A percentile compares a stretch with the other conserved stretches of the same genome.
These are phyloP conservation scores for Mortierella sp. DNA, from an alignment of 371 early-diverging fungal species.

Conservation along the genomic window DNA sequence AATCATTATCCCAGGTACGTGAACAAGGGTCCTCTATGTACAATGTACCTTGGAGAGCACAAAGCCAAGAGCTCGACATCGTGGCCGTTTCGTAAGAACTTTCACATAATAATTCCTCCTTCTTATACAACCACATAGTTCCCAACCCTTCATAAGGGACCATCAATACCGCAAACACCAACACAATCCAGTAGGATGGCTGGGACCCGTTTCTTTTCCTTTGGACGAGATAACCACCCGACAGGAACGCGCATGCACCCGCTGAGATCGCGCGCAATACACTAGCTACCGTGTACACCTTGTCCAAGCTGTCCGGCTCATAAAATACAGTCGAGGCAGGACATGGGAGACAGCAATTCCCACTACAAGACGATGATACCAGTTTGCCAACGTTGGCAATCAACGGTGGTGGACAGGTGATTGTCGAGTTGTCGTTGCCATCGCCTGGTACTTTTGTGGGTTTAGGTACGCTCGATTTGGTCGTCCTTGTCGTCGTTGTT, in stretches of 20 bases:
- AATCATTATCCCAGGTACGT: too few species aligned
- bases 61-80: slow-evolving; percentile 43
- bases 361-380: slow-evolving; percentile 17
- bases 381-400: slow-evolving; percentile 13
- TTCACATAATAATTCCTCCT: slow-evolving; percentile 27
- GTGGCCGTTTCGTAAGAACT: slow-evolving; percentile 23
- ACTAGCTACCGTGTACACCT: slow-evolving; percentile 27
- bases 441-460: background rate
- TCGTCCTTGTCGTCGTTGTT: background rate
- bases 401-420: slow-evolving; percentile 19
- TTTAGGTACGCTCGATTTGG: slow-evolving; percentile 1
- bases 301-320: slow-evolving; percentile 22
- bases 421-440: background rate
- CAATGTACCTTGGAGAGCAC: slow-evolving; percentile 42
- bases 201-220: slow-evolving; percentile 1
- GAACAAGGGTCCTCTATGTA: background rate
- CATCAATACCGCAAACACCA: slow-evolving; percentile 18
- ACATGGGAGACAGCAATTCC: slow-evolving; percentile 37
- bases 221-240: slow-evolving; percentile 7
- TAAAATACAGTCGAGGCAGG: slow-evolving; percentile 41
- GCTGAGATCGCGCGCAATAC: slow-evolving; percentile 29
- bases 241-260: slow-evolving; percentile 10
- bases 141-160: slow-evolving; percentile 40
- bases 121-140: slow-evolving; percentile 26
- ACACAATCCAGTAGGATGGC: slow-evolving; percentile 40